Evolutionary conservation across 257 asterid genomes (phyloP).

Genomic region (Thymus mandschuricus): DNA sequence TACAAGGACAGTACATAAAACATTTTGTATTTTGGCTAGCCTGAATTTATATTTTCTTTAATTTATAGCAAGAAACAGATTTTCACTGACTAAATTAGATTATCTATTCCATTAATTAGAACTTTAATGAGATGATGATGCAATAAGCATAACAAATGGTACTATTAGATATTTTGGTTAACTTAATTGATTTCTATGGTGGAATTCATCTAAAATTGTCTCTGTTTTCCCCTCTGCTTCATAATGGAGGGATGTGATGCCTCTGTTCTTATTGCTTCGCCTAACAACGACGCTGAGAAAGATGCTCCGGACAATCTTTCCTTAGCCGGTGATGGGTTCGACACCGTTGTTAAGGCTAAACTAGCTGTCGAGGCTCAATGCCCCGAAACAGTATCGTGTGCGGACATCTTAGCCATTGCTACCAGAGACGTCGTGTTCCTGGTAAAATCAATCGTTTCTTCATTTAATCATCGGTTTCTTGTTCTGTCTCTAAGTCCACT

Average conservation of each 20-base stretch:
- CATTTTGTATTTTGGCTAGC: neutral
- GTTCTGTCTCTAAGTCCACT: no score
- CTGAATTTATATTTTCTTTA: neutral
- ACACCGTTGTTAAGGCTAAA: conserved; percentile 70
- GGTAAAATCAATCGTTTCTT: conserved; percentile 37
- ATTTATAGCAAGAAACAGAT: no score
- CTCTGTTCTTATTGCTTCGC: conserved; percentile 66
- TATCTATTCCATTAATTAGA: no score
- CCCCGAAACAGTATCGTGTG: conserved; percentile 69
- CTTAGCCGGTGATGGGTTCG: conserved; percentile 80
- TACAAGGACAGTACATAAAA: neutral
- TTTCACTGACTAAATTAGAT: no score
- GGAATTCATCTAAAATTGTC: neutral
- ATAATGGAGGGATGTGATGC: conserved; percentile 72
- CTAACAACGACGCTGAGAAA: conserved; percentile 65
- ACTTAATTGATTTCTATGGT: neutral
- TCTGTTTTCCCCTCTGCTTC: no score
- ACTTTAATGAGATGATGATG: no score
- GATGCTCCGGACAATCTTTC: conserved; percentile 68
- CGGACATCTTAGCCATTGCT: conserved; percentile 70
- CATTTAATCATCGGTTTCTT: neutral
- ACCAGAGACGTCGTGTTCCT: conserved; percentile 66
- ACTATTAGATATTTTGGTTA: neutral
- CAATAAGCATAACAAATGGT: no score
- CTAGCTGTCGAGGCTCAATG: conserved; percentile 74